Evolutionary conservation across 148 eudicot genomes (phyloP).

Genomic region (Bassia scoparia): DNA sequence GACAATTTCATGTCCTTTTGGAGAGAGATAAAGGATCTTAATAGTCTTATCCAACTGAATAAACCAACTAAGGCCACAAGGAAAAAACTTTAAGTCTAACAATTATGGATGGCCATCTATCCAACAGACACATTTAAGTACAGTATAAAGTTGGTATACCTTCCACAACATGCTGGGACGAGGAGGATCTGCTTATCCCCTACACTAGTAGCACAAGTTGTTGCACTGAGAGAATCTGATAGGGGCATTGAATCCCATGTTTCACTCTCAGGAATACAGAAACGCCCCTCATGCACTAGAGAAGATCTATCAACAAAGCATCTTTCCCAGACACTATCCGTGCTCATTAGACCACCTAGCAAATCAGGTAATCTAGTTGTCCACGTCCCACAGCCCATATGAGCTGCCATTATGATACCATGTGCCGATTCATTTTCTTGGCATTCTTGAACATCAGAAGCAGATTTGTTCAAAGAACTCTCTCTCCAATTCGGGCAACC

Average conservation of each 20-base stretch:
- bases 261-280: constrained; percentile 79
- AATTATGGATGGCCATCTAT: neutral
- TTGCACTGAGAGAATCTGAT: constrained; percentile 44
- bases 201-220: constrained; percentile 31
- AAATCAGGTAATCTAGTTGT: constrained; percentile 36
- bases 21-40: neutral
- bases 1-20: neutral
- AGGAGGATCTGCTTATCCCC: constrained; percentile 54
- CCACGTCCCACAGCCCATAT: constrained; percentile 92
- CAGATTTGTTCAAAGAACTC: constrained; percentile 19
- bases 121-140: neutral
- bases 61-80: neutral
- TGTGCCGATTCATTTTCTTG: constrained; percentile 31
- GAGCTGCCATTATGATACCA: constrained; percentile 78
- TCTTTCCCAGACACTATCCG: constrained; percentile 53
- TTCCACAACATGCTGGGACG: constrained; percentile 73
- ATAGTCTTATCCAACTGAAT: neutral
- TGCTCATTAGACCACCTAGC: constrained; percentile 23
- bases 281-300: constrained; percentile 53
- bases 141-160: constrained; percentile 35
- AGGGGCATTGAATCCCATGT: constrained; percentile 81
- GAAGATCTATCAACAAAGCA: constrained; percentile 57
- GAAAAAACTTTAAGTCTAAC: neutral
- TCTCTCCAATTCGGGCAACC: constrained; percentile 94
- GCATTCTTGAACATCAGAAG: constrained; percentile 22